A percentile compares a stretch with the other conserved stretches of the same genome.
These are phyloP conservation scores for Zoysia matrella DNA, from an alignment of 202 grass and related monocot genomes.

Conservation along the genomic window DNA sequence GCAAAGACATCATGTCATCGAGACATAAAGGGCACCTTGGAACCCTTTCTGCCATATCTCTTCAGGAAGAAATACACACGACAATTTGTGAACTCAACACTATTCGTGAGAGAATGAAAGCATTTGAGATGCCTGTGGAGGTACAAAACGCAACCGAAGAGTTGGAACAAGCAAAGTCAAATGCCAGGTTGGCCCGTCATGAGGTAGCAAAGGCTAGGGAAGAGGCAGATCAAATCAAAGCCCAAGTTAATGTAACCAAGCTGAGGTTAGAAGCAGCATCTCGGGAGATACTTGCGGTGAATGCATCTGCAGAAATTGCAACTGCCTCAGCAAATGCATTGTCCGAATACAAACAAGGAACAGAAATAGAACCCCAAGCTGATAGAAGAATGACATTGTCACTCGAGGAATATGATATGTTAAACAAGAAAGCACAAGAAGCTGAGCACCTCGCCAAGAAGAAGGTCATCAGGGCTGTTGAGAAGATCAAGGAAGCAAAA, in stretches of 20 bases:
- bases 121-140: conserved; percentile 44
- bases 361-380: conserved; percentile 36
- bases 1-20: conserved; percentile 25
- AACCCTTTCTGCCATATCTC: conserved; percentile 51
- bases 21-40: conserved; percentile 54
- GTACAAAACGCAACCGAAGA: conserved; percentile 61
- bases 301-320: conserved; percentile 69
- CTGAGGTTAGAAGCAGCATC: conserved; percentile 61
- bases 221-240: conserved; percentile 62
- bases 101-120: conserved; percentile 52
- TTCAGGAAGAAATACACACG: conserved; percentile 69
- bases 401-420: conserved; percentile 64
- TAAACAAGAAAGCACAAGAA: conserved; percentile 66
- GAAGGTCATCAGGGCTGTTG: conserved; percentile 60
- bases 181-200: conserved; percentile 45
- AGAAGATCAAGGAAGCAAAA: conserved; percentile 73
- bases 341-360: conserved; percentile 46
- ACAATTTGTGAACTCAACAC: conserved; percentile 42
- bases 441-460: conserved; percentile 68
- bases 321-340: conserved; percentile 61
- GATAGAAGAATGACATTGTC: conserved; percentile 54
- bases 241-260: conserved; percentile 48
- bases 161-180: conserved; percentile 53
- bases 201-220: conserved; percentile 63
- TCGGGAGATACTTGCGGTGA: conserved; percentile 72